A percentile compares a stretch with the other conserved stretches of the same genome.
phyloP scores from a whole-genome alignment of 1,284 basidiomycete genomes.

The Fomes fomentarius region DNA sequence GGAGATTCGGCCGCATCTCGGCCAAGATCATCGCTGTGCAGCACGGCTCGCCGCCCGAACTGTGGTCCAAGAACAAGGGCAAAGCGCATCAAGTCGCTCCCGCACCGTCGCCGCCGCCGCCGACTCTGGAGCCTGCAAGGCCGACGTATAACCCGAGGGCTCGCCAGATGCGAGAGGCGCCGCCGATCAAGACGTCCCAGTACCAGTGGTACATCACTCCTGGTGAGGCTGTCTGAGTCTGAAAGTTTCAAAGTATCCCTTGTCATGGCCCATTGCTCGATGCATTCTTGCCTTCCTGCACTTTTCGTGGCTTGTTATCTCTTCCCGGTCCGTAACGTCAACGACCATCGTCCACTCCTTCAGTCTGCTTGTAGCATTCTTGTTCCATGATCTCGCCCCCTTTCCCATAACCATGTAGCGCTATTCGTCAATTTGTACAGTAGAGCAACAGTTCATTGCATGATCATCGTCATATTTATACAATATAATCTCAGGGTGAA shows the following conservation, averaged over 20 bases:
- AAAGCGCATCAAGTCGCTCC: neutral
- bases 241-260: neutral
- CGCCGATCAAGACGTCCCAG: slow-evolving; percentile 20
- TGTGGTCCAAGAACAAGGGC: slow-evolving; percentile 16
- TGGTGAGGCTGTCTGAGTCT: slow-evolving; percentile 10
- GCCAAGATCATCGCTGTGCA: slow-evolving; percentile 25
- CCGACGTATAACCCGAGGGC: slow-evolving; percentile 16
- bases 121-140: slow-evolving; percentile 7
- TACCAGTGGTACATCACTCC: slow-evolving; percentile 21
- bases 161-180: slow-evolving; percentile 7
- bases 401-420: slow-evolving; percentile 1
- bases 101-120: no score
- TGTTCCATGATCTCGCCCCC: neutral
- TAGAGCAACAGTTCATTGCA: neutral
- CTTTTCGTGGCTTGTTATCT: slow-evolving; percentile 2
- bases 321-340: neutral
- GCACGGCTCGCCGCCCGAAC: slow-evolving; percentile 19
- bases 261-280: neutral
- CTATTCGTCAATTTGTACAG: neutral
- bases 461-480: neutral
- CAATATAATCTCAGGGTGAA: neutral
- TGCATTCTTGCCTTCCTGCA: neutral
- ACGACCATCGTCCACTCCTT: slow-evolving; percentile 3
- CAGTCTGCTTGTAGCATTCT: slow-evolving; percentile 1
- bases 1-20: slow-evolving; percentile 12